Conservation (phyloP, 768 basidiomycete species). For the Sutorius australiensis region DNA sequence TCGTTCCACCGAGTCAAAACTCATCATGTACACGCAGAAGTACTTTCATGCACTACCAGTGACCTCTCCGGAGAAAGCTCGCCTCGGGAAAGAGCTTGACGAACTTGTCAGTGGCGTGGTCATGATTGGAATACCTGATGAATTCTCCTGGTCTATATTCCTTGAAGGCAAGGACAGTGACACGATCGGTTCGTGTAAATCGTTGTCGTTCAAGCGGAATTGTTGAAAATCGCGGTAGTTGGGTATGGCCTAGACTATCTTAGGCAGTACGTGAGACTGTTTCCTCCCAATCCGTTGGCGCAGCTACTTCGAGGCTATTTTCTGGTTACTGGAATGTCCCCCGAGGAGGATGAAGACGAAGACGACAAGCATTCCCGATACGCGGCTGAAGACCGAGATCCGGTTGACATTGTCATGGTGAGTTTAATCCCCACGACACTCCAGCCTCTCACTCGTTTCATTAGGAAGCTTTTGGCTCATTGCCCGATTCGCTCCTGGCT, state of each 20-base stretch:
- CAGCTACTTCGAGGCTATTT: conserved; percentile 66
- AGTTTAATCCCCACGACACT: conserved; percentile 17
- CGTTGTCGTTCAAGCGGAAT: neutral
- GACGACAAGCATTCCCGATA: conserved; percentile 12
- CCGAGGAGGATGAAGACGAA: conserved; percentile 38
- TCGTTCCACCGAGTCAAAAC: conserved; percentile 69
- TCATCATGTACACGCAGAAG: conserved; percentile 60
- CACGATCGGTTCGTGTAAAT: conserved; percentile 52
- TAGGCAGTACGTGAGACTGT: conserved; percentile 57
- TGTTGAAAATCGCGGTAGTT: conserved; percentile 37
- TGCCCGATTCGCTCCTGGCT: conserved; percentile 60
- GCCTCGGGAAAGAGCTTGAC: conserved; percentile 60
- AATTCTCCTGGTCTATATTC: conserved; percentile 75
- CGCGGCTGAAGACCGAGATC: conserved; percentile 41
- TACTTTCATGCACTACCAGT: conserved; percentile 60
- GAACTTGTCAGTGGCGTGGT: conserved; percentile 72
- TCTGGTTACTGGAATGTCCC: conserved; percentile 47
- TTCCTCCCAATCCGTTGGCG: conserved; percentile 58
- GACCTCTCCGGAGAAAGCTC: conserved; percentile 39
- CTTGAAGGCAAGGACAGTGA: conserved; percentile 73
- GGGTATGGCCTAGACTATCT: conserved; percentile 58
- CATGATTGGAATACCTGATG: conserved; percentile 70
- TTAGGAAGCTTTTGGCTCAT: conserved; percentile 52
- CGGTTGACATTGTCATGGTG: conserved; percentile 62
- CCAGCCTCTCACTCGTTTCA: conserved; percentile 7